Percentiles rank a stretch among this genome's conserved stretches.
Conservation (phyloP, 495 filamentous ascomycete species). For the Penicillium coprophilum region DNA sequence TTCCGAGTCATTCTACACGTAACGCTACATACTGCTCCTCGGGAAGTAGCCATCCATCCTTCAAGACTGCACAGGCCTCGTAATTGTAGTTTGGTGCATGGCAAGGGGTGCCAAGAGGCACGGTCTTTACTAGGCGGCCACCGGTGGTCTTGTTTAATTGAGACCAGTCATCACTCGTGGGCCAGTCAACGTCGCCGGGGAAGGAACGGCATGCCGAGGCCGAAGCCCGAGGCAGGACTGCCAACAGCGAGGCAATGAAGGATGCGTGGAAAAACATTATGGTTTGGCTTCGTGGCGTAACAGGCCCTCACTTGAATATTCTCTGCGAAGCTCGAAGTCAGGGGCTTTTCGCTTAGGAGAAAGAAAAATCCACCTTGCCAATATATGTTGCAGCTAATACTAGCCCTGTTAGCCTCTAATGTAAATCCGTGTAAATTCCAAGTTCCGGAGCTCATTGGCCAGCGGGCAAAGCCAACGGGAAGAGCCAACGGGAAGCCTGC, state of each 20-base stretch:
- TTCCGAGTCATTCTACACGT: background rate
- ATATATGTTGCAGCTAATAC: background rate
- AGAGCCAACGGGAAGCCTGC: too few relatives aligned
- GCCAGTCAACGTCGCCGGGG: slow-evolving; percentile 50
- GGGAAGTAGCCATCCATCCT: slow-evolving; percentile 30
- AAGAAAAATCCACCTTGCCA: background rate
- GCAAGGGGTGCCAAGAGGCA: slow-evolving; percentile 47
- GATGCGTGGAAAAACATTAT: background rate
- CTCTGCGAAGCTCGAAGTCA: background rate
- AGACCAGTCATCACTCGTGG: slow-evolving; percentile 40
- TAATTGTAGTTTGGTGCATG: slow-evolving; percentile 42
- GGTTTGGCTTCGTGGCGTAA: background rate
- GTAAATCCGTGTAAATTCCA: too few relatives aligned
- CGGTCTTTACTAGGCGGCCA: slow-evolving; percentile 46
- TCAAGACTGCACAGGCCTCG: slow-evolving; percentile 28
- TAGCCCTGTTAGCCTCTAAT: too few relatives aligned
- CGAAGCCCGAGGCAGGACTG: slow-evolving; percentile 6
- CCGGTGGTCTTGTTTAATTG: slow-evolving; percentile 43
- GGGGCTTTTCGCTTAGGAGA: background rate
- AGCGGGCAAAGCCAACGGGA: too few relatives aligned
- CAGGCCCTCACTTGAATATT: background rate
- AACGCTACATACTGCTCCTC: slow-evolving; percentile 31
- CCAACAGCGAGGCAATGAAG: slow-evolving; percentile 14
- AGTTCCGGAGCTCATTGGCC: too few relatives aligned
- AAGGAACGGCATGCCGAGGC: slow-evolving; percentile 29